These are phyloP conservation scores for Alternaria sp. DNA, from an alignment of 2,329 filamentous ascomycete genomes.

Conservation along the genomic window DNA sequence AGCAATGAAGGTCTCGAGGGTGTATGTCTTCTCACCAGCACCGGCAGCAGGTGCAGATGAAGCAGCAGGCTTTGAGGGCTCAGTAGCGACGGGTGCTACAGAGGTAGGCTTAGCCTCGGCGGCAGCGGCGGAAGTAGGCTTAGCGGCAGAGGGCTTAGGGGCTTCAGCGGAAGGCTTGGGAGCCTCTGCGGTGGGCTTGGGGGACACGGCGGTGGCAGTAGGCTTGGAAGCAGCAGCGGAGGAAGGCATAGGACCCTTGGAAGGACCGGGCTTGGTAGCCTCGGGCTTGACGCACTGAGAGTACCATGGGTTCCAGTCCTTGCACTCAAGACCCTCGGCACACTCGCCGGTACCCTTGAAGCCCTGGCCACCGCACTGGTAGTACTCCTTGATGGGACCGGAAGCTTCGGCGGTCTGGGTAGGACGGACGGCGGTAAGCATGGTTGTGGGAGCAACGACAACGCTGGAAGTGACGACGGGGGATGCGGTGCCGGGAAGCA, in stretches of 20 bases:
- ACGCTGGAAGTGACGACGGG: background rate
- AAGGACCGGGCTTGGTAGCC: constrained; percentile 16
- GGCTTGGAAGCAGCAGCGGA: constrained; percentile 11
- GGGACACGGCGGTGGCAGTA: constrained; percentile 8
- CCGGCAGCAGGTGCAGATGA: constrained; percentile 6
- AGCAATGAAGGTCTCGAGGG: constrained; percentile 27
- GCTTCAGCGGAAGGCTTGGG: constrained; percentile 13
- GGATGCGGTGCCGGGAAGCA: constrained; percentile 4
- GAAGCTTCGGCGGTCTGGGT: constrained; percentile 26
- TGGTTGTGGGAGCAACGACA: constrained; percentile 26
- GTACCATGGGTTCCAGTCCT: constrained; percentile 56
- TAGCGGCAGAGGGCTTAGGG: background rate
- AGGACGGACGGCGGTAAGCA: constrained; percentile 34
- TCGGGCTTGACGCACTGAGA: constrained; percentile 52
- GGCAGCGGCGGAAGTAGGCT: constrained; percentile 9
- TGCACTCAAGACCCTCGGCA: constrained; percentile 51
- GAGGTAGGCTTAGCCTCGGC: constrained; percentile 13
- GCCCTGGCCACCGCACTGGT: constrained; percentile 56
- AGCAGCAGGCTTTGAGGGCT: constrained; percentile 17
- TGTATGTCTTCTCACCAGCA: constrained; percentile 27
- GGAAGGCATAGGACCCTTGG: constrained; percentile 17
- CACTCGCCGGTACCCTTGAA: constrained; percentile 53
- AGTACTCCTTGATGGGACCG: constrained; percentile 28
- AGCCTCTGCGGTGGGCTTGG: background rate
- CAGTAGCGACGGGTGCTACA: constrained; percentile 8